phyloP scores from a whole-genome alignment of 805 yeast species.

The Brettanomyces sp. region DNA sequence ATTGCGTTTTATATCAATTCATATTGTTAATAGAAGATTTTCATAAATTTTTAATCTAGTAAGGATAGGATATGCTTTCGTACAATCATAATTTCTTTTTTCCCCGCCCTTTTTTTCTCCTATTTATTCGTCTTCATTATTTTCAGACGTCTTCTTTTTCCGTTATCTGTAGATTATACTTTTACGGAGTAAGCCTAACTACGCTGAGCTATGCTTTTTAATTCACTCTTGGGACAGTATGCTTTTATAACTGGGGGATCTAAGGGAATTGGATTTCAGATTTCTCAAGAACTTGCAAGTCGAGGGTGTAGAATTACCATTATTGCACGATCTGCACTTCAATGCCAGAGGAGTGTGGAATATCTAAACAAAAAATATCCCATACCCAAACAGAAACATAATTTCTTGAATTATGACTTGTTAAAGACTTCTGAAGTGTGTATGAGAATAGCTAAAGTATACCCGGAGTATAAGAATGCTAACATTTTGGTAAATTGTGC shows the following conservation, averaged over 20 bases:
- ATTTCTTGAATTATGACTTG: conserved; percentile 27
- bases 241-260: conserved; percentile 65
- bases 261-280: conserved; percentile 52
- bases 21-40: too few species aligned
- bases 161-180: too few species aligned
- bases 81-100: too few species aligned
- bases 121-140: too few species aligned
- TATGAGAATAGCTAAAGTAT: conserved; percentile 6
- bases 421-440: conserved; percentile 3
- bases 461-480: conserved; percentile 24
- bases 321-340: conserved; percentile 35
- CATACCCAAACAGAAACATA: conserved; percentile 16
- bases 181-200: too few species aligned
- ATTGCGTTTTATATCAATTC: too few species aligned
- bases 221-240: conserved; percentile 10
- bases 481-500: conserved; percentile 56
- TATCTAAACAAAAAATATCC: conserved; percentile 13
- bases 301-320: conserved; percentile 45
- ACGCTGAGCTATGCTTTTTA: background rate
- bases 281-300: conserved; percentile 40
- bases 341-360: conserved; percentile 22
- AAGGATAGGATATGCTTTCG: too few species aligned
- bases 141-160: too few species aligned
- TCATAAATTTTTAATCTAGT: too few species aligned
- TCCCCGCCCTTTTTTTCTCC: too few species aligned